Evolutionary conservation across 2,329 filamentous ascomycete genomes (phyloP).

Genomic region (Colletotrichum sp.): DNA sequence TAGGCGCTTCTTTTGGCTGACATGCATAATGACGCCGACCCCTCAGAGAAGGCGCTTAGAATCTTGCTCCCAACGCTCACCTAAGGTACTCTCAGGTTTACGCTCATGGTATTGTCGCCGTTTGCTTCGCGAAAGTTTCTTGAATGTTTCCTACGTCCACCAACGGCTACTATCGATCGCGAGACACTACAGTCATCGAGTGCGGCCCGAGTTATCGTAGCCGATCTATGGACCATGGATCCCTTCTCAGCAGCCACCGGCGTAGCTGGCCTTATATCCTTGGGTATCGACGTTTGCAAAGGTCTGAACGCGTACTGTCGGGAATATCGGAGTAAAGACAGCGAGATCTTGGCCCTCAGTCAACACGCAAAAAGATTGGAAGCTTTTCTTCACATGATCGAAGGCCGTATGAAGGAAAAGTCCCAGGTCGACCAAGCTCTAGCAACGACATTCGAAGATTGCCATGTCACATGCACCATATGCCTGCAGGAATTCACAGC

Average conservation of each 20-base stretch:
- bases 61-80: no score
- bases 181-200: fast-evolving
- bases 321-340: not conserved
- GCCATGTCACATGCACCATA: not conserved
- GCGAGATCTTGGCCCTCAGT: not conserved
- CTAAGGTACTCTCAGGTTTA: no score
- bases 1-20: not conserved
- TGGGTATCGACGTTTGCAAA: not conserved
- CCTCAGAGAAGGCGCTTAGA: not conserved
- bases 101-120: no score
- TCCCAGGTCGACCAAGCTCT: not conserved
- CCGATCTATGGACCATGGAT: not conserved
- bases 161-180: no score
- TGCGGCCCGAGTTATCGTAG: fast-evolving
- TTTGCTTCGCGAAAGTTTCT: no score
- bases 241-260: not conserved
- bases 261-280: not conserved
- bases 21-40: not conserved
- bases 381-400: not conserved
- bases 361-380: not conserved
- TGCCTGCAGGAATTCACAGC: not conserved
- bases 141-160: no score
- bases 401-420: fast-evolving
- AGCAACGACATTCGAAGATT: not conserved
- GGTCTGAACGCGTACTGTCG: not conserved